phyloP scores from a whole-genome alignment of 2,329 filamentous ascomycete genomes.

The Cladosporium austrohemisphaericum region DNA sequence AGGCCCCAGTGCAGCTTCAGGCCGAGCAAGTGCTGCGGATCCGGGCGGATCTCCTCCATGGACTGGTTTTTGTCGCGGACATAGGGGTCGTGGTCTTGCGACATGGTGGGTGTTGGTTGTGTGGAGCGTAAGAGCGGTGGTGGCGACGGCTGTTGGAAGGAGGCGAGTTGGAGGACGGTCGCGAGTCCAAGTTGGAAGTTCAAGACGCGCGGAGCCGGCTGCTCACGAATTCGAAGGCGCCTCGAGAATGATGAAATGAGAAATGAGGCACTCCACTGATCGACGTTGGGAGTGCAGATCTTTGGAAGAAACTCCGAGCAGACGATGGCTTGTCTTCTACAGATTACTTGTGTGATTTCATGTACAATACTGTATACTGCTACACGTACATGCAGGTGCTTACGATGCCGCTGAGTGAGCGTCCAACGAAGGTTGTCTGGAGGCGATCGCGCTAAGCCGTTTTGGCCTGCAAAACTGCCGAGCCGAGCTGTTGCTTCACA shows the following conservation, averaged over 20 bases:
- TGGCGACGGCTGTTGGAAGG: not conserved
- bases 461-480: slow-evolving; percentile 9
- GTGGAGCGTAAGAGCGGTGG: not conserved
- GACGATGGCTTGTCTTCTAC: no score
- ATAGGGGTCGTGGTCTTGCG: slow-evolving; percentile 8
- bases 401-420: not conserved
- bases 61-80: slow-evolving; percentile 13
- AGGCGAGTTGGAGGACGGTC: not conserved
- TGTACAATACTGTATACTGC: no score
- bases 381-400: no score
- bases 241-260: no score
- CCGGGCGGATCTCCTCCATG: slow-evolving; percentile 14
- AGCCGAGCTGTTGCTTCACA: not conserved
- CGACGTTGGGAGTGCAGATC: no score
- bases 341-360: no score
- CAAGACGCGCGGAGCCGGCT: no score
- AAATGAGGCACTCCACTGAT: no score
- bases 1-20: slow-evolving; percentile 30
- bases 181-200: not conserved
- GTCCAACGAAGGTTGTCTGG: not conserved
- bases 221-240: no score
- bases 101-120: not conserved
- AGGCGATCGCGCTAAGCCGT: not conserved
- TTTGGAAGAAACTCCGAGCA: no score
- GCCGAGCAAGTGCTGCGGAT: slow-evolving; percentile 14